Evolutionary conservation across 257 asterid species (phyloP), one percentile per base, ranked within the genome.

Genomic region (Solanum etuberosum): DNA sequence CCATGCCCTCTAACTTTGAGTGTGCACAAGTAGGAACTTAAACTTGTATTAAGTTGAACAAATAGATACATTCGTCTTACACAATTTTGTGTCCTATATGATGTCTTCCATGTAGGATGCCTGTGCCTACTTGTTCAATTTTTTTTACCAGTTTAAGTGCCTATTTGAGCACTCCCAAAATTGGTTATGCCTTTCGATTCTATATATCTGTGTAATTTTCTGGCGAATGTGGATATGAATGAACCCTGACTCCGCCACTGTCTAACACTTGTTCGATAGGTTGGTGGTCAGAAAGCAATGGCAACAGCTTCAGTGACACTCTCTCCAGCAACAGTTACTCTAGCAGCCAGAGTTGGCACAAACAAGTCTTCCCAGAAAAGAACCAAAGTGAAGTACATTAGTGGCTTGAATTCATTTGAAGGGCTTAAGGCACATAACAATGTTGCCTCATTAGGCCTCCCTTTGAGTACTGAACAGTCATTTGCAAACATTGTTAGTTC

Each of bases 371-470:
- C 91, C 73, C 70, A 65, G 91, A 87, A 88, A 74, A 90, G 90
- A 74, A 51, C 92, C 20, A 88, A 90, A 76, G 93, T 93, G 32
- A 91, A 86, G 73, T 93, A 85, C 92, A 90, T 95, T 87, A 91
- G 34, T 57, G 98, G 99, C 31, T 83, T 95, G 91, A 96, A 90
- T 87, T 87, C 97, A 59, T 94, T 93, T 84, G 91, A 95, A 20
- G 98, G 99, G 76, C 96, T 96, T 48, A 96, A 93, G 88, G 99
- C 98, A 27, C 92, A 91, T 43, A 93, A 92, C 93, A 82, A 57
- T 29, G 97, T 91, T 73, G 86, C 86, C 46, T 86, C 95, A 35
- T 90, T 96, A 88, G 96, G 98, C 73, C 90, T 90, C 31, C 94
- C 98, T 14, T 90, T 91, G 67, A 82, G 91, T 88, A 89, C 94